Base-by-base conservation (phyloP, 1,139 yeast species). In the Arxiozyma heterogenica region DNA sequence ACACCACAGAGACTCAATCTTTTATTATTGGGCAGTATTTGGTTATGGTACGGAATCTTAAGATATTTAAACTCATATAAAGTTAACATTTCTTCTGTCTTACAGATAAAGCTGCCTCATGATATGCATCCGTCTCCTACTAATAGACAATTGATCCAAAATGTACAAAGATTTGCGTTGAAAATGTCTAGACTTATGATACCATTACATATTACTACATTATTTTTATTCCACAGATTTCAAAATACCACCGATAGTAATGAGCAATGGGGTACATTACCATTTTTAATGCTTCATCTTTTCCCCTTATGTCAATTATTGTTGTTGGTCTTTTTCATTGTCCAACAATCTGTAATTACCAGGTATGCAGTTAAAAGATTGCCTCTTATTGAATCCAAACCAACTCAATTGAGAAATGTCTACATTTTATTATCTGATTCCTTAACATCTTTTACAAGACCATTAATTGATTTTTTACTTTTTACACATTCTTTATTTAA, bases 361-460 rank as follows among this genome's bases (percentile, higher is more conserved):
- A 68, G 83, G 49, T 70, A 59, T 51, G 65, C 59, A 48, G 46
- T 52, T 22, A 78, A 38, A 70, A 70, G 58, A 67, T 79, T 51
- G 78, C 87, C 21, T 60, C 79, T 57, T 71, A 75, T 61, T 70
- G 96, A 58, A 73, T 84, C 51, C 50, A 78, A 23, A 49, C 72
- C 50, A 89, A 94, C 6, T 72, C 74, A 12, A 79, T 86, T 57
- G 82, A 84, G 96, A 63, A 82, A 87, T 34, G 86, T 87, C 55
- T 96, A 90, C 65, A 86, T 89, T 50, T 71, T 91, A 55, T 69
- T 89, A 11, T 82, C 95, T 8, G 97, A 90, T 73, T 82, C 89
- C 4, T 72, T 90, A 52, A 85, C 93, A 1, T 87, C 96, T 0
- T 89, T 85, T 64, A 74, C 86, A 15, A 84, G 83, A 66, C 87